Evolutionary conservation across 2,329 filamentous ascomycete species (phyloP).

Genomic region (Hypoxylon sp.): DNA sequence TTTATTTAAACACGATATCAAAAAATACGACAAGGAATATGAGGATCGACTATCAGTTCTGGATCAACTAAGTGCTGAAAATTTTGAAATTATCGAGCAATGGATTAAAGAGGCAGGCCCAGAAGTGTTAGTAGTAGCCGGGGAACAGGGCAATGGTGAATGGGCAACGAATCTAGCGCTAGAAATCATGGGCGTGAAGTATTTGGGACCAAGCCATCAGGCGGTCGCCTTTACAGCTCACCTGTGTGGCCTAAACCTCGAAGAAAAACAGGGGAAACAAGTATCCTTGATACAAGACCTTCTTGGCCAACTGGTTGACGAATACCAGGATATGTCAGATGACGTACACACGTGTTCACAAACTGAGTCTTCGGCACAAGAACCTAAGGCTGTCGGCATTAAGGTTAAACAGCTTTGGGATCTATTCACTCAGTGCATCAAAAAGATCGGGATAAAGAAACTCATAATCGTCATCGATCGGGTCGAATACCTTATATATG

Average conservation of each 20-base stretch:
- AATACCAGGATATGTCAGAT: not conserved
- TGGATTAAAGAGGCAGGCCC: constrained; percentile 3
- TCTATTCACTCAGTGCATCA: not conserved
- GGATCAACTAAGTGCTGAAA: not conserved
- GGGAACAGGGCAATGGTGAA: not conserved
- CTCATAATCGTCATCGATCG: constrained; percentile 13
- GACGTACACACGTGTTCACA: not conserved
- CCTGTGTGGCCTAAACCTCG: not conserved
- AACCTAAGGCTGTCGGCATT: not conserved
- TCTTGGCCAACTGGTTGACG: constrained; percentile 9
- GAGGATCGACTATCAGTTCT: not conserved
- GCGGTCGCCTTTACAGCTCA: constrained; percentile 7
- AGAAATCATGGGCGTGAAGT: not conserved
- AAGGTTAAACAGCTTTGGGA: not conserved
- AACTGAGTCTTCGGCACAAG: not conserved
- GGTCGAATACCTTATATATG: constrained; percentile 2
- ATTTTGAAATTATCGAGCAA: too few species aligned
- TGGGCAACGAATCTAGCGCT: constrained; percentile 14
- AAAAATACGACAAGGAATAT: not conserved
- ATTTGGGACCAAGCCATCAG: not conserved
- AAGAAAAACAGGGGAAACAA: not conserved
- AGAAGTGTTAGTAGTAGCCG: not conserved
- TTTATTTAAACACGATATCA: not conserved
- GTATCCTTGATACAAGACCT: constrained; percentile 8
- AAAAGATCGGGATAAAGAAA: not conserved